Evolutionary conservation across 192 early-diverging fungal species (phyloP), one percentile per base, ranked within the genome.

Genomic region (Gorgonomyces haynaldii): DNA sequence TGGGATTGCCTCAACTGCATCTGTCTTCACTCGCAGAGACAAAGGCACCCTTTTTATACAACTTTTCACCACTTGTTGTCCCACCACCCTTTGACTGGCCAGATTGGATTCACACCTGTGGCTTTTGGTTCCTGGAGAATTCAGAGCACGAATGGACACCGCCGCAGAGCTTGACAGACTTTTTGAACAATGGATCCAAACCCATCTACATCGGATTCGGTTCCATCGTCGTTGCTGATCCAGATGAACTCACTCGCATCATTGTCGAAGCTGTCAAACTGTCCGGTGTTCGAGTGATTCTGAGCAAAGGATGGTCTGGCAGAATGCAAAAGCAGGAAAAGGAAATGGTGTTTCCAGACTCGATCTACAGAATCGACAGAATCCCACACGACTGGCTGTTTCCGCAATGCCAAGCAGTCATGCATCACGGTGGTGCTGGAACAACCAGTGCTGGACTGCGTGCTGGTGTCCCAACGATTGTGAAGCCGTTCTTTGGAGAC

Each of bases 301-400:
- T 87, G 35, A 79, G 72, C 17, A 77, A 82, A 56, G 84, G 84
- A 13, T 87, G 84, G 84, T 76, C 73, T 25, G 67, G 67, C 27
- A 62, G 81, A 19, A 46, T 43, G 34, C 62, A 61, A 29, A n/a
- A n/a, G n/a, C 53, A 53, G 54, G 38, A n/a, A 17, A 32, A 20
- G 10, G 46, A 25, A 4, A 54, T 57, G 38, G 62, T 58, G 40
- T 46, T 71, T 25, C 80, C 76, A n/a, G 54, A 63, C 3, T 51
- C 47, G 4, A 71, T 85, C 20, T 71, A 66, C 30, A 53, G 59
- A 56, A 40, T 83, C 24, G 62, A 72, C 24, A 61, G 78, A 16
- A 70, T 83, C 7, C 84, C 84, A 2, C 84, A 87, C 42, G 84
- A 87, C 56, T 87, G 82, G 82, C 56, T 87, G 25, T 87, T 87